Base-by-base conservation (phyloP, 306 rosid species). In the Vachellia collinsii region DNA sequence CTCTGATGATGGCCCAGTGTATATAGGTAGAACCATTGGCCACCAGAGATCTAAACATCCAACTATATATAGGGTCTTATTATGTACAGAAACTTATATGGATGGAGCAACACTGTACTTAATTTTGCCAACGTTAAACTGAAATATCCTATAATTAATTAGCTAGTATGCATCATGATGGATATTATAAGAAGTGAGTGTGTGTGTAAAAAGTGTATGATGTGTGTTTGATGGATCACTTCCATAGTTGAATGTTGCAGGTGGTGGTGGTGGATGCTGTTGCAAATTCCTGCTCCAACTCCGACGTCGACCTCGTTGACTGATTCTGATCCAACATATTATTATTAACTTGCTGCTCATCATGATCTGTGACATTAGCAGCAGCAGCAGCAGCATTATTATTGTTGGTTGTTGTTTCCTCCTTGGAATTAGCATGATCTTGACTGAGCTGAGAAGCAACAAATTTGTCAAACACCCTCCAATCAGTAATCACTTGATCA, bases 401-500 rank as follows among this genome's bases (percentile, higher is more conserved):
- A 23, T 11, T 19, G 42, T 38, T 4, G 79, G 41, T 77, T 8
- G 79, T 63, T 29, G 34, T 29, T 29, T 29, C 34, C 80, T 78
- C 90, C 83, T 88, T 85, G 74, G 90, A 78, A 72, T 70, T 78
- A 73, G 12, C 34, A 20, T 56, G 89, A 75, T 84, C 88, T 5
- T 87, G 91, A 81, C 94, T 91, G 39, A 91, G 90, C 43, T 92
- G 97, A 43, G 96, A 91, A 70, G 92, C 96, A 66, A 94, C 98
- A 74, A 87, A 89, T 69, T 94, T 92, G 79, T 92, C 98, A 1
- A 92, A 88, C 1, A 87, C 92, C 79, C 92, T 79, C 98, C 98
- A 94, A 77, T 92, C 98, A 0, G 85, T 92, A 59, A 87, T 89
- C 46, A 87, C 79, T 77, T 86, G 88, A 59, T 88, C 74, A 54